phyloP scores from a whole-genome alignment of 129 eudicot species.

The Artemisia annua region DNA sequence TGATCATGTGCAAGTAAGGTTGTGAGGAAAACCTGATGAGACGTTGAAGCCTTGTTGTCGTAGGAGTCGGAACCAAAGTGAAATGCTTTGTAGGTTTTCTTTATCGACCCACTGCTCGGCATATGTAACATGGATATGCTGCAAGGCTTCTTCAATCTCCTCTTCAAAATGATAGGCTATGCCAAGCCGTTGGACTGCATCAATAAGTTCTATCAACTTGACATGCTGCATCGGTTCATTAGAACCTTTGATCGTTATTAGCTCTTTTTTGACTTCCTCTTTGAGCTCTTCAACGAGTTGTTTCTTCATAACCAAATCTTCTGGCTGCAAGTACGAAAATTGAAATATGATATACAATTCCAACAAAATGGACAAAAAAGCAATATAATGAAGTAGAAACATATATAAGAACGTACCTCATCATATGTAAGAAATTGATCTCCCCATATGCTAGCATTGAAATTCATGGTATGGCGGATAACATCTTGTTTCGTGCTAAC shows the following conservation, averaged over 20 bases:
- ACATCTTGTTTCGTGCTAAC: too few relatives aligned
- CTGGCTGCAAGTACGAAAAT: neutral
- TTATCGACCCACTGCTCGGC: neutral
- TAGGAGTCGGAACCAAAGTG: slow-evolving; percentile 14
- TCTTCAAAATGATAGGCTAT: slow-evolving; percentile 11
- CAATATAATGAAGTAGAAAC: neutral
- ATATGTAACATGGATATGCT: slow-evolving; percentile 2
- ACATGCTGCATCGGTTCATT: neutral
- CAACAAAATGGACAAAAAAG: neutral
- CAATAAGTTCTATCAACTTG: neutral
- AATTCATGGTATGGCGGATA: too few relatives aligned
- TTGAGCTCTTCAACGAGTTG: neutral
- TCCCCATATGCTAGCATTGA: neutral
- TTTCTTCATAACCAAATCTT: neutral
- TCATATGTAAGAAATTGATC: slow-evolving; percentile 1
- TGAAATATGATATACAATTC: neutral
- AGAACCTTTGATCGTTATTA: neutral
- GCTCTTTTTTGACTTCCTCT: neutral
- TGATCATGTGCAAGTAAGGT: neutral
- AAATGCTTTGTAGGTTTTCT: neutral
- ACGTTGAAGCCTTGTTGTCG: slow-evolving; percentile 14
- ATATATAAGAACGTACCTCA: neutral
- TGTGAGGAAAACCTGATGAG: neutral
- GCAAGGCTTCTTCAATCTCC: slow-evolving; percentile 9
- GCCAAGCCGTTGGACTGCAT: slow-evolving; percentile 12